Evolutionary conservation across 2,329 filamentous ascomycete species (phyloP).

Genomic region (Curvularia lunata): DNA sequence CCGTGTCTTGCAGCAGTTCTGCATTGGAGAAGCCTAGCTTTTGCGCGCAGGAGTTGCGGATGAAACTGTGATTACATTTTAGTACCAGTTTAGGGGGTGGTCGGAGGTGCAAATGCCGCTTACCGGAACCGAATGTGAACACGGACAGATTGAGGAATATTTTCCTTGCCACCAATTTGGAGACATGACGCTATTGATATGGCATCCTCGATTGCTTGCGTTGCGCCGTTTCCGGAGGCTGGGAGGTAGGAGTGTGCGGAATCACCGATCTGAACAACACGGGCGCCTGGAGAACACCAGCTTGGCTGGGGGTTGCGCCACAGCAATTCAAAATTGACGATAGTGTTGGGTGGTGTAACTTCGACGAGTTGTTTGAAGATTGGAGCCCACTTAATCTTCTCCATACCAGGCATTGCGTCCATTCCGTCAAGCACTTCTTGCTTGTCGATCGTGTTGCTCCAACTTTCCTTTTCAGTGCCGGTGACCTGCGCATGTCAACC

Average conservation of each 20-base stretch:
- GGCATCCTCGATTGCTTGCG: slow-evolving; percentile 57
- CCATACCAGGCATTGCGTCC: slow-evolving; percentile 53
- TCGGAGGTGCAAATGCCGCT: slow-evolving; percentile 8
- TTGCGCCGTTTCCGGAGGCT: slow-evolving; percentile 55
- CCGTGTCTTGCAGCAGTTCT: slow-evolving; percentile 56
- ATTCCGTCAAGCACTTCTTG: slow-evolving; percentile 55
- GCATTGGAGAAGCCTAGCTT: slow-evolving; percentile 57
- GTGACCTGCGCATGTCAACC: slow-evolving; percentile 46
- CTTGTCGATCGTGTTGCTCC: slow-evolving; percentile 56
- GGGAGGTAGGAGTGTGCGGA: slow-evolving; percentile 56
- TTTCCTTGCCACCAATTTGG: slow-evolving; percentile 52
- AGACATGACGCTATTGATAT: slow-evolving; percentile 55
- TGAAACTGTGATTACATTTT: slow-evolving; percentile 44
- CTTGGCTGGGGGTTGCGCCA: slow-evolving; percentile 56
- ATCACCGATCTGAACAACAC: slow-evolving; percentile 55
- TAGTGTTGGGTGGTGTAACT: slow-evolving; percentile 53
- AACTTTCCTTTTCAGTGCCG: slow-evolving; percentile 54
- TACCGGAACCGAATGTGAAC: slow-evolving; percentile 53
- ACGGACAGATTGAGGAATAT: slow-evolving; percentile 49
- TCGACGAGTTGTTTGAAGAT: slow-evolving; percentile 56
- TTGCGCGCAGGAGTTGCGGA: slow-evolving; percentile 57
- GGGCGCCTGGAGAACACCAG: slow-evolving; percentile 53
- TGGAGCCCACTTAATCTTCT: slow-evolving; percentile 52
- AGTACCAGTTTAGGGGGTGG: not conserved
- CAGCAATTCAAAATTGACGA: slow-evolving; percentile 58